Percentiles rank a stretch among this genome's conserved stretches.
phyloP scores from a whole-genome alignment of 805 yeast species.

The Scheffersomyces ergatensis region DNA sequence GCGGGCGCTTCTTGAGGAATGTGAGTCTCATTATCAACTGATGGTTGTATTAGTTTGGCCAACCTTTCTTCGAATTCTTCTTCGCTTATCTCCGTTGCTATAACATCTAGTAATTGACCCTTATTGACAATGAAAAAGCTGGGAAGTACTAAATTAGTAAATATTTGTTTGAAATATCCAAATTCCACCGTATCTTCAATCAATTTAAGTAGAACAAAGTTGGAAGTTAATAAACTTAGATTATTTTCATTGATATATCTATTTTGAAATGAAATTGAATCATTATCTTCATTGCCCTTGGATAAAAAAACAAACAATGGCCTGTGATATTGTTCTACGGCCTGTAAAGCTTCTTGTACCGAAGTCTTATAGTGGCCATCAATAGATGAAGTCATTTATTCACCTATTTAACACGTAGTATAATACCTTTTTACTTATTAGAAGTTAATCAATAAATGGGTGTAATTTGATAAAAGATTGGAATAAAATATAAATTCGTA shows the following conservation, averaged over 20 bases:
- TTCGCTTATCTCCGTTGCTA: slow-evolving; percentile 24
- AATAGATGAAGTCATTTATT: slow-evolving; percentile 2
- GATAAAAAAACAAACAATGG: slow-evolving; percentile 24
- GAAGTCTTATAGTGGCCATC: slow-evolving; percentile 7
- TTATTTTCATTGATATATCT: slow-evolving; percentile 7
- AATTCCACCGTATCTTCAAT: slow-evolving; percentile 15
- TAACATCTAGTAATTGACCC: slow-evolving; percentile 44
- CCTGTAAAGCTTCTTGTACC: slow-evolving; percentile 21
- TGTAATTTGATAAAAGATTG: too few relatives aligned
- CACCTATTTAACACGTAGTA: too few relatives aligned
- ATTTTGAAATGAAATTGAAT: slow-evolving; percentile 11
- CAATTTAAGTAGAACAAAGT: slow-evolving; percentile 17
- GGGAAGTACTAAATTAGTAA: slow-evolving; percentile 51
- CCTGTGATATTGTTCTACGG: slow-evolving; percentile 11
- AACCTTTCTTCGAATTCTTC: slow-evolving; percentile 22
- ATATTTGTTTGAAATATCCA: slow-evolving; percentile 49
- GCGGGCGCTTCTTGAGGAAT: too few relatives aligned
- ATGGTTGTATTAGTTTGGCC: slow-evolving; percentile 2
- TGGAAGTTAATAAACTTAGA: slow-evolving; percentile 1
- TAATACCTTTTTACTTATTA: too few relatives aligned
- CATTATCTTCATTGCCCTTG: slow-evolving; percentile 5
- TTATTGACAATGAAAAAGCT: slow-evolving; percentile 53
- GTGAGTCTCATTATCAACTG: background rate
- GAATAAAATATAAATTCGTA: too few relatives aligned
- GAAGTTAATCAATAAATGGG: too few relatives aligned